phyloP scores from a whole-genome alignment of 805 yeast species.

The Cyberlindnera xylosilytica region DNA sequence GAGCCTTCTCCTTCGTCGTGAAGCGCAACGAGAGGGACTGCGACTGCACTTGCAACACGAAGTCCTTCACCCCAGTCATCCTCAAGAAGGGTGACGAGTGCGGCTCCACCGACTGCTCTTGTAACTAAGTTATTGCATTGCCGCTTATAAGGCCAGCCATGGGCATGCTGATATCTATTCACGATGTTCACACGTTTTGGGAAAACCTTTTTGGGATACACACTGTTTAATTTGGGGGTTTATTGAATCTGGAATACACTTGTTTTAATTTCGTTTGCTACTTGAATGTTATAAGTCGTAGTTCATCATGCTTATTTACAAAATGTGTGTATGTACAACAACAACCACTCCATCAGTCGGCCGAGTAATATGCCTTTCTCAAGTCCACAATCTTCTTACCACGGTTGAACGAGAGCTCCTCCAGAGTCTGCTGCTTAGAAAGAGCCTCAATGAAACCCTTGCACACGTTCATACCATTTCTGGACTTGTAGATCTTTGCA shows the following conservation, averaged over 20 bases:
- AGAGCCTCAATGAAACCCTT: conserved; percentile 88
- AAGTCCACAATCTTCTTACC: conserved; percentile 95
- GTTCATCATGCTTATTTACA: conserved; percentile 1
- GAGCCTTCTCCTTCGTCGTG: conserved; percentile 7
- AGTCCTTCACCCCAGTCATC: conserved; percentile 3
- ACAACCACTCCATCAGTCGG: conserved; percentile 27
- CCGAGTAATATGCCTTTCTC: conserved; percentile 80
- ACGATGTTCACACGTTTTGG: too few relatives aligned
- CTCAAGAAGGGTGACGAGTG: conserved; percentile 25
- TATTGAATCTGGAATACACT: too few relatives aligned
- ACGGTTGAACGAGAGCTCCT: conserved; percentile 84
- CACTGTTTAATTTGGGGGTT: too few relatives aligned
- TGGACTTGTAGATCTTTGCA: conserved; percentile 87
- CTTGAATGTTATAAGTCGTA: neutral
- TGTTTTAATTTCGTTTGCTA: neutral
- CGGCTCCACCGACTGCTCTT: conserved; percentile 28
- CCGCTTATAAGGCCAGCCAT: neutral
- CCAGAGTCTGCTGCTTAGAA: conserved; percentile 72
- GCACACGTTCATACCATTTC: conserved; percentile 93
- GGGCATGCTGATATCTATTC: too few relatives aligned
- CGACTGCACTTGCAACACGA: conserved; percentile 27
- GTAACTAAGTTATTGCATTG: conserved; percentile 8
- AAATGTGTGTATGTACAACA: neutral
- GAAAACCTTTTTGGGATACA: neutral
- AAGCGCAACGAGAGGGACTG: conserved; percentile 25